phyloP scores from a whole-genome alignment of 2,329 filamentous ascomycete species.

The Zasmidium cellare region DNA sequence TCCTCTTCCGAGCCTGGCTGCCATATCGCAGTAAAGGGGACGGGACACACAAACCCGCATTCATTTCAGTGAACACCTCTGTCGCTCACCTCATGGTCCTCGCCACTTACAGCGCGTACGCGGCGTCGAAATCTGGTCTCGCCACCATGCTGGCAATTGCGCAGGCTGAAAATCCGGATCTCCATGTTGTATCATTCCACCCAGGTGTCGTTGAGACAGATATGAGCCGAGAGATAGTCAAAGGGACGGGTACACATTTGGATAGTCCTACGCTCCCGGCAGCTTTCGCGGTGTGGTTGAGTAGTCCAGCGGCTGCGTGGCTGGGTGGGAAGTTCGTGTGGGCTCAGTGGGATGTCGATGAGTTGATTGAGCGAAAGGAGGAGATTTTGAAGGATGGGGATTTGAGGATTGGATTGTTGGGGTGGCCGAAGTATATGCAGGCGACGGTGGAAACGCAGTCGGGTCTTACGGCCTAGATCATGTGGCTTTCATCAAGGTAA shows the following conservation, averaged over 20 bases:
- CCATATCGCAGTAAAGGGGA: neutral
- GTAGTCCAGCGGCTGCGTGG: neutral
- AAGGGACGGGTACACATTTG: neutral
- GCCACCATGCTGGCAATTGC: neutral
- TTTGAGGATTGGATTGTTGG: neutral
- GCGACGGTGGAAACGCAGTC: neutral
- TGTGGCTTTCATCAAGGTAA: too few relatives aligned
- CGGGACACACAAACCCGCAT: neutral
- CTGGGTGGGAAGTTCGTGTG: neutral
- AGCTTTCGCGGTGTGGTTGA: neutral
- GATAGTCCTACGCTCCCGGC: neutral
- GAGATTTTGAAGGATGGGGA: neutral
- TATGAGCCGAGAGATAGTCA: neutral
- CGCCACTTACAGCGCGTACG: neutral
- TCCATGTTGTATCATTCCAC: neutral
- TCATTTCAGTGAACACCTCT: neutral
- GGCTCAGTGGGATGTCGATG: neutral
- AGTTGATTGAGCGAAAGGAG: neutral
- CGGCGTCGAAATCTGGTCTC: neutral
- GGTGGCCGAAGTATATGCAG: neutral
- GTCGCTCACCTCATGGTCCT: neutral
- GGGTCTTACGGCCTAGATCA: neutral
- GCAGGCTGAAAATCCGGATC: neutral
- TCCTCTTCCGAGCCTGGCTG: neutral
- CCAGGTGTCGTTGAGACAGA: neutral